Conservation (phyloP, 257 asterid genomes). For the Solanum pimpinellifolium region DNA sequence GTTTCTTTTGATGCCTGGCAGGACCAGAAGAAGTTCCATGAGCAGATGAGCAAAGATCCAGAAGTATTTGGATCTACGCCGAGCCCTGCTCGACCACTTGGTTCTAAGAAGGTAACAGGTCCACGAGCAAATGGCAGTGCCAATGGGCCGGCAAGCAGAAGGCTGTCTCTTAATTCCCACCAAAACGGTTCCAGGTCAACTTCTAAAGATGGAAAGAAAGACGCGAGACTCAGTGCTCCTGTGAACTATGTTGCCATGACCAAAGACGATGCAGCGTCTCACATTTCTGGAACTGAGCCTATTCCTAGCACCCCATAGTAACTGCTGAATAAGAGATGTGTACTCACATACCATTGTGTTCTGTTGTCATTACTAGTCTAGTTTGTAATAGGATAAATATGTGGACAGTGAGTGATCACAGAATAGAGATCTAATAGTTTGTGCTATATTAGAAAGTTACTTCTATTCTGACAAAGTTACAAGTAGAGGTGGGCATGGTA, state of each 20-base stretch:
- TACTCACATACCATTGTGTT: background rate
- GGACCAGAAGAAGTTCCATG: conserved; percentile 77
- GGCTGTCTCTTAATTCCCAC: conserved; percentile 71
- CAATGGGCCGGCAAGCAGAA: conserved; percentile 52
- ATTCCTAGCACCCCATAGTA: conserved; percentile 25
- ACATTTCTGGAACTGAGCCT: conserved; percentile 25
- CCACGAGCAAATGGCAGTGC: conserved; percentile 67
- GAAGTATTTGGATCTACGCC: conserved; percentile 59
- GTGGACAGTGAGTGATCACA: background rate
- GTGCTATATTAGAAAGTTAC: background rate
- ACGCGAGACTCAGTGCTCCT: conserved; percentile 50
- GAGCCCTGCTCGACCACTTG: conserved; percentile 67
- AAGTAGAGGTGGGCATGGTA: background rate
- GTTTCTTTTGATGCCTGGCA: conserved; percentile 7
- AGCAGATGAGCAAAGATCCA: conserved; percentile 62
- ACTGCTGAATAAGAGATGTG: background rate
- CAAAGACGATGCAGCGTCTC: conserved; percentile 48
- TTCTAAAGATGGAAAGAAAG: conserved; percentile 71
- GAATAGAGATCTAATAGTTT: background rate
- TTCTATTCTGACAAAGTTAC: background rate
- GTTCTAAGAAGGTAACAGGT: conserved; percentile 59
- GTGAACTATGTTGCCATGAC: conserved; percentile 68
- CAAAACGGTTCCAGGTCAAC: conserved; percentile 80
- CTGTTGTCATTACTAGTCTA: conserved; percentile 10
- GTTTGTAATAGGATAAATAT: conserved; percentile 13